These are phyloP conservation scores for Starmerella riodocensis DNA, from an alignment of 805 yeast species.

Conservation along the genomic window DNA sequence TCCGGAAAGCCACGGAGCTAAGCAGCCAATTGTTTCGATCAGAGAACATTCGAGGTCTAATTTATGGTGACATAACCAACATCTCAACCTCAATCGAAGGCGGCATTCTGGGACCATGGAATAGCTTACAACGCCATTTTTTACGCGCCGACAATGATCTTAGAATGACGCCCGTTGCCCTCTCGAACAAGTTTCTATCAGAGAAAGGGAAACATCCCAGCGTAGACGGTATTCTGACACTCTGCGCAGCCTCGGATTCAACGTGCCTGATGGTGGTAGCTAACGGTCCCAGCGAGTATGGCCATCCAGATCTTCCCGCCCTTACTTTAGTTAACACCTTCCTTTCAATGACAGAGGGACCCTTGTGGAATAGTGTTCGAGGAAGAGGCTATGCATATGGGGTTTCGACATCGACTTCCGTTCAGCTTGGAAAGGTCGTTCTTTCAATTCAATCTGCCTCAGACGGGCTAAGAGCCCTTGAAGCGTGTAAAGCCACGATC, in stretches of 20 bases:
- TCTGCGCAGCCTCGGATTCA: constrained; percentile 77
- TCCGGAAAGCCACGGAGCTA: constrained; percentile 38
- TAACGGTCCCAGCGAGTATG: constrained; percentile 42
- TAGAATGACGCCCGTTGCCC: constrained; percentile 22
- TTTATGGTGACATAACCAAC: constrained; percentile 52
- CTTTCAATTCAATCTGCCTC: constrained; percentile 71
- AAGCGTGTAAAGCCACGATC: constrained; percentile 53
- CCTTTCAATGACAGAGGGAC: constrained; percentile 84
- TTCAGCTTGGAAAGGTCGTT: constrained; percentile 46
- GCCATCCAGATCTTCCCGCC: constrained; percentile 50
- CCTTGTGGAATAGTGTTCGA: constrained; percentile 90
- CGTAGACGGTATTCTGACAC: constrained; percentile 45
- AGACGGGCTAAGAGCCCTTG: constrained; percentile 54
- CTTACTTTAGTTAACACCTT: constrained; percentile 62
- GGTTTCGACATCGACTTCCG: constrained; percentile 45
- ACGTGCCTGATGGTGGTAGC: constrained; percentile 52
- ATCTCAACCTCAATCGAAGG: constrained; percentile 34
- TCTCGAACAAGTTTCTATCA: constrained; percentile 42
- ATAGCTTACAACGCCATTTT: constrained; percentile 2
- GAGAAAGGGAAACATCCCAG: constrained; percentile 41
- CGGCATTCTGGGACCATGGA: constrained; percentile 37
- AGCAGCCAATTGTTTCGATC: constrained; percentile 41
- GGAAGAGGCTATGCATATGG: constrained; percentile 94
- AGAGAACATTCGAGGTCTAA: constrained; percentile 50
- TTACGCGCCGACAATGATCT: constrained; percentile 16